A percentile compares a stretch with the other conserved stretches of the same genome.
phyloP scores from a whole-genome alignment of 2,329 filamentous ascomycete species.

The Aspergillus alliaceus region DNA sequence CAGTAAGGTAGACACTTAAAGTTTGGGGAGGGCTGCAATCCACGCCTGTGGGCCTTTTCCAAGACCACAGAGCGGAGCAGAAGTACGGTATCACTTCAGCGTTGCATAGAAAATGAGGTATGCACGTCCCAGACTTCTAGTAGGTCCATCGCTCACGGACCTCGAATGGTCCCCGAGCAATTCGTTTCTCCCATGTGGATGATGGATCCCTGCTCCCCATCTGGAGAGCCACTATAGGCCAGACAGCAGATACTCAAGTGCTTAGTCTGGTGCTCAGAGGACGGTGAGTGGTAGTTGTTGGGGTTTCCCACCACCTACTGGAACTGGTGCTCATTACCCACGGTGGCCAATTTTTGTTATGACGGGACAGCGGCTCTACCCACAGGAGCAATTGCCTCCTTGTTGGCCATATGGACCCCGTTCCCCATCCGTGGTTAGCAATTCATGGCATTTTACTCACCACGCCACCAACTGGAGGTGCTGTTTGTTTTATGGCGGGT shows the following conservation, averaged over 20 bases:
- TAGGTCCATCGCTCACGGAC: not conserved
- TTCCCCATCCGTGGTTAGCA: not conserved
- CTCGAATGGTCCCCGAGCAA: not conserved
- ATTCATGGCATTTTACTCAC: no score
- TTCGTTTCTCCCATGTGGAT: not conserved
- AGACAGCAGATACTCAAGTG: not conserved
- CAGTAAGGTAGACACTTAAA: not conserved
- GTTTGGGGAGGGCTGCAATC: not conserved
- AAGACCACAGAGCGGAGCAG: not conserved
- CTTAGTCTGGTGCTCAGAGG: not conserved
- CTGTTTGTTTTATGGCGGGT: not conserved
- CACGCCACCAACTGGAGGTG: no score
- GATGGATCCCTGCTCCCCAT: not conserved
- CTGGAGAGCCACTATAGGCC: not conserved
- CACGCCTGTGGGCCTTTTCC: not conserved
- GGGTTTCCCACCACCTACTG: not conserved
- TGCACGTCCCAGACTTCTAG: not conserved
- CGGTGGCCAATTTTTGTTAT: not conserved
- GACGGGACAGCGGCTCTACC: constrained; percentile 1
- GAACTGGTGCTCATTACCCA: constrained; percentile 1
- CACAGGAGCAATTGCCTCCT: not conserved
- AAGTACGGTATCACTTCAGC: not conserved
- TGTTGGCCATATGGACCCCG: not conserved
- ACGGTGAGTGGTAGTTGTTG: not conserved
- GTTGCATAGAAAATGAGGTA: not conserved